These are phyloP conservation scores for Lepidium aucheri DNA, from an alignment of 345 rosid species.

Conservation along the genomic window DNA sequence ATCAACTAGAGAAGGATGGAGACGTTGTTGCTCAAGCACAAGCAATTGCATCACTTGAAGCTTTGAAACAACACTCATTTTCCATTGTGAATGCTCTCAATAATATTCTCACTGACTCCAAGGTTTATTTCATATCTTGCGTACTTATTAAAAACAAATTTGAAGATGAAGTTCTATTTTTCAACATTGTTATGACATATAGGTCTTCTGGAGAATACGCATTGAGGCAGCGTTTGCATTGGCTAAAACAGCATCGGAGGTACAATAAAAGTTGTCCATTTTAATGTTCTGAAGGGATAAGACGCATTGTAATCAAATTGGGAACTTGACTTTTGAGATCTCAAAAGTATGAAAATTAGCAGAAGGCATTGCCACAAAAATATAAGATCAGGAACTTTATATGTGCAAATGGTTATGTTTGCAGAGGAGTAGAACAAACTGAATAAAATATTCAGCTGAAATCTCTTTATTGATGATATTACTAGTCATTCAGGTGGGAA, in stretches of 20 bases:
- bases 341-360: slow-evolving; percentile 6
- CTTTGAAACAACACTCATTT: slow-evolving; percentile 69
- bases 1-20: slow-evolving; percentile 90
- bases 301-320: slow-evolving; percentile 37
- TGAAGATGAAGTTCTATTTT: slow-evolving; percentile 8
- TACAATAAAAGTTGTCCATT: slow-evolving; percentile 26
- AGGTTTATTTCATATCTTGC: slow-evolving; percentile 43
- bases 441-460: background rate
- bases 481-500: background rate
- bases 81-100: slow-evolving; percentile 71
- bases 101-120: slow-evolving; percentile 67
- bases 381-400: background rate
- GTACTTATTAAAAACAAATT: background rate
- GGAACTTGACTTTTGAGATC: slow-evolving; percentile 10
- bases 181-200: slow-evolving; percentile 18
- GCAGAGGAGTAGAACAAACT: background rate
- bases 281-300: background rate
- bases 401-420: background rate
- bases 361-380: background rate
- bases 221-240: slow-evolving; percentile 93
- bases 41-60: slow-evolving; percentile 63
- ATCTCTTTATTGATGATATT: background rate
- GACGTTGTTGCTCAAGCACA: slow-evolving; percentile 98
- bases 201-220: slow-evolving; percentile 98
- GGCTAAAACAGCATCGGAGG: slow-evolving; percentile 88